Evolutionary conservation across 1,139 yeast species (phyloP).

Genomic region (Debaryomyces psychrophilus): DNA sequence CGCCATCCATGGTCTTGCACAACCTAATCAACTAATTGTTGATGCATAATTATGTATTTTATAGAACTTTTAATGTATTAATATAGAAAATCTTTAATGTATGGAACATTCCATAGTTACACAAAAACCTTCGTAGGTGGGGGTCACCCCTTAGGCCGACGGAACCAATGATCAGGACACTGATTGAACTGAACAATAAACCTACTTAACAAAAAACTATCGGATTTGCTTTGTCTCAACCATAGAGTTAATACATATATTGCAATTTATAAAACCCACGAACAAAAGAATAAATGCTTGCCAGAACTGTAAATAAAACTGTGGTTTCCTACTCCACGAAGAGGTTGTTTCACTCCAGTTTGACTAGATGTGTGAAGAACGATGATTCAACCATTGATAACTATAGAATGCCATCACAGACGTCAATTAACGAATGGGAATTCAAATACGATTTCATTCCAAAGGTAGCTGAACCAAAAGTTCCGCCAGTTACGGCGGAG

Average conservation of each 20-base stretch:
- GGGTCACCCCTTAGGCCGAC: conserved; percentile 11
- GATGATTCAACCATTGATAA: conserved; percentile 52
- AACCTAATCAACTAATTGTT: conserved; percentile 22
- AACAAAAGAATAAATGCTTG: conserved; percentile 4
- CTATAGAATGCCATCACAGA: conserved; percentile 48
- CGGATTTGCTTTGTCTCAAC: neutral
- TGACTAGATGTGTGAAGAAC: conserved; percentile 35
- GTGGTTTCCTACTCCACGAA: neutral
- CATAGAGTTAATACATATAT: neutral
- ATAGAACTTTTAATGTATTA: conserved; percentile 2
- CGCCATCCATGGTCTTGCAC: conserved; percentile 38
- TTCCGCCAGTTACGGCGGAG: conserved; percentile 55
- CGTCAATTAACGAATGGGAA: conserved; percentile 52
- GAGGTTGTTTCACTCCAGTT: conserved; percentile 7
- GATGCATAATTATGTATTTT: neutral
- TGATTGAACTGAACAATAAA: neutral
- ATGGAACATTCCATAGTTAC: conserved; percentile 1
- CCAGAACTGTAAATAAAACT: conserved; percentile 6
- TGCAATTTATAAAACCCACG: neutral
- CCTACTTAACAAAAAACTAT: neutral
- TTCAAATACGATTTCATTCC: conserved; percentile 56
- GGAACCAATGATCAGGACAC: neutral
- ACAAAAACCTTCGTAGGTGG: conserved; percentile 1
- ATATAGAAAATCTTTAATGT: neutral
- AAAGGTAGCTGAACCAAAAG: conserved; percentile 47